Evolutionary conservation across 225 moss, liverwort and hornwort genomes (phyloP).

Genomic region (Anthoceros angustus): DNA sequence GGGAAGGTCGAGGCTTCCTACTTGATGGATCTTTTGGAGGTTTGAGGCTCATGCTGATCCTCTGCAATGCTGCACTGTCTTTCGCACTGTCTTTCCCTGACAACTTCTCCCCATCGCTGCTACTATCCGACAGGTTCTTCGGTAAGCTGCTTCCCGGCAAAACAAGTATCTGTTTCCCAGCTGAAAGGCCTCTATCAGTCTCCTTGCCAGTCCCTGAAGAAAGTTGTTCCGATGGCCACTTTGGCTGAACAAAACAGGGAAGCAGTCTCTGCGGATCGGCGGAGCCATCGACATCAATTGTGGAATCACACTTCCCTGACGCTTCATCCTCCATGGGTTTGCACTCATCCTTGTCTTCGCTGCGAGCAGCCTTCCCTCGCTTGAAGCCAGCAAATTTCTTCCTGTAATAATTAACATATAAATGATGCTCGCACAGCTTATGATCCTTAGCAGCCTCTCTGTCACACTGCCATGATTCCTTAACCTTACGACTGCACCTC

Average conservation of each 20-base stretch:
- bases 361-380: not conserved
- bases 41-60: not conserved
- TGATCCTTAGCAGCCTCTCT: not conserved
- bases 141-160: not conserved
- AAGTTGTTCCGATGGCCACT: not conserved
- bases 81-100: no score
- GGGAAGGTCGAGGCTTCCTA: no score
- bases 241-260: not conserved
- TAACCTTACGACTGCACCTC: not conserved
- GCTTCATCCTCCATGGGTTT: not conserved
- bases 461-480: not conserved
- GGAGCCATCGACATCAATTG: no score
- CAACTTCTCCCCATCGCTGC: not conserved
- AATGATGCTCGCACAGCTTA: conserved; percentile 2
- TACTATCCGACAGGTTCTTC: not conserved
- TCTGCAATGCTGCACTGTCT: not conserved
- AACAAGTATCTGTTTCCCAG: not conserved
- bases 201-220: not conserved
- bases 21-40: not conserved
- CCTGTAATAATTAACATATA: not conserved
- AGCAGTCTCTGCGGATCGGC: not conserved
- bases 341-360: not conserved
- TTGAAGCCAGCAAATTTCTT: not conserved
- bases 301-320: not conserved
- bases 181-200: not conserved